Evolutionary conservation across 2,329 filamentous ascomycete species (phyloP).

Genomic region (Nemania sp.): DNA sequence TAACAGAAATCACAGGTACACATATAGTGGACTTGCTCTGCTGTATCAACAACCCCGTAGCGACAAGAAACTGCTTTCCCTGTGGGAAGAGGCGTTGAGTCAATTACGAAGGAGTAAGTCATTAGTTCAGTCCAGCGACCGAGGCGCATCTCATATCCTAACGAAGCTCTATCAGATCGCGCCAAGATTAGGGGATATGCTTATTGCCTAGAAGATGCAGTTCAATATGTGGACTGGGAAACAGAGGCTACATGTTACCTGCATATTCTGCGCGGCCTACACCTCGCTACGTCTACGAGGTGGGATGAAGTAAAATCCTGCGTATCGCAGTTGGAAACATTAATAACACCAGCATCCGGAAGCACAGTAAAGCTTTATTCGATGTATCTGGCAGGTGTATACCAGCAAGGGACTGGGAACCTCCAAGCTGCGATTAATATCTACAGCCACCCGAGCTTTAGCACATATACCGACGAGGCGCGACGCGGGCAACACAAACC

Average conservation of each 20-base stretch:
- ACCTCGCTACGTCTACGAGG: slow-evolving; percentile 70
- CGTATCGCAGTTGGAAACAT: slow-evolving; percentile 55
- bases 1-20: slow-evolving; percentile 48
- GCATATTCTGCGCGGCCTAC: slow-evolving; percentile 70
- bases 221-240: slow-evolving; percentile 65
- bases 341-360: slow-evolving; percentile 46
- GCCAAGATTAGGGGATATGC: slow-evolving; percentile 45
- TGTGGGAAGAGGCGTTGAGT: slow-evolving; percentile 46
- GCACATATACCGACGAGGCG: slow-evolving; percentile 49
- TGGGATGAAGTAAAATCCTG: slow-evolving; percentile 66
- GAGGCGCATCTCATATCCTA: neutral
- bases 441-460: slow-evolving; percentile 66
- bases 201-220: slow-evolving; percentile 60
- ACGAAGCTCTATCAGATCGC: slow-evolving; percentile 27
- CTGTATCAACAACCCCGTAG: slow-evolving; percentile 44
- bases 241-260: slow-evolving; percentile 68
- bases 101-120: slow-evolving; percentile 41
- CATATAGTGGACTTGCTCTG: slow-evolving; percentile 55
- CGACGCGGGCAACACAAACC: slow-evolving; percentile 48
- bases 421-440: slow-evolving; percentile 67
- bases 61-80: slow-evolving; percentile 43
- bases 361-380: slow-evolving; percentile 57
- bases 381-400: slow-evolving; percentile 74
- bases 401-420: slow-evolving; percentile 76
- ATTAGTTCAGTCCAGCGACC: slow-evolving; percentile 2